Evolutionary conservation across 2,329 filamentous ascomycete species (phyloP).

Genomic region (Aspergillus hiratsukae): DNA sequence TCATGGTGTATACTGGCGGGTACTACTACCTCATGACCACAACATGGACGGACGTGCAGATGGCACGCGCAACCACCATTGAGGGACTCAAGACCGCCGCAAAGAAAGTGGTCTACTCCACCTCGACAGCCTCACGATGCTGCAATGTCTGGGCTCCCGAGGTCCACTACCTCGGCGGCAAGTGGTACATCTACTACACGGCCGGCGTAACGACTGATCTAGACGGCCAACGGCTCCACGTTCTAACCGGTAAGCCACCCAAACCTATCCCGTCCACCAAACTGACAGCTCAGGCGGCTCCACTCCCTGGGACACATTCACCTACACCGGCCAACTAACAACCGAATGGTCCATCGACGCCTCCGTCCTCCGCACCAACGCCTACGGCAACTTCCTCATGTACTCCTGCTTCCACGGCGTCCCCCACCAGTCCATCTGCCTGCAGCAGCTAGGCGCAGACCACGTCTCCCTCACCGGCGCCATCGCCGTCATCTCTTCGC

Average conservation of each 20-base stretch:
- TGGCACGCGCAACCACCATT: constrained; percentile 52
- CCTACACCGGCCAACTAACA: constrained; percentile 47
- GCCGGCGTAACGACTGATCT: constrained; percentile 46
- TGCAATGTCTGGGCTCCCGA: constrained; percentile 59
- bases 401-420: constrained; percentile 49
- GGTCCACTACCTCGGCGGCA: constrained; percentile 47
- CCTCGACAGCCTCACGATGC: constrained; percentile 44
- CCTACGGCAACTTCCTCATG: constrained; percentile 51
- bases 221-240: constrained; percentile 49
- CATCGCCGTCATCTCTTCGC: constrained; percentile 48
- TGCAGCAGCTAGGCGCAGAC: constrained; percentile 10
- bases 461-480: constrained; percentile 33
- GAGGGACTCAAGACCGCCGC: constrained; percentile 52
- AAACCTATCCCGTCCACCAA: background rate
- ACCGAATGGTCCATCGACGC: constrained; percentile 53
- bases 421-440: constrained; percentile 12
- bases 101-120: constrained; percentile 49
- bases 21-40: constrained; percentile 57
- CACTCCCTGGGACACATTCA: constrained; percentile 50
- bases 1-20: constrained; percentile 49
- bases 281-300: constrained; percentile 38
- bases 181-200: constrained; percentile 57
- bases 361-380: constrained; percentile 47
- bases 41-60: constrained; percentile 52
- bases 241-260: constrained; percentile 43